Percentiles rank a stretch among this genome's conserved stretches.
Evolutionary conservation across 179 eudicot genomes (phyloP).

Genomic region (Carnegiea gigantea): DNA sequence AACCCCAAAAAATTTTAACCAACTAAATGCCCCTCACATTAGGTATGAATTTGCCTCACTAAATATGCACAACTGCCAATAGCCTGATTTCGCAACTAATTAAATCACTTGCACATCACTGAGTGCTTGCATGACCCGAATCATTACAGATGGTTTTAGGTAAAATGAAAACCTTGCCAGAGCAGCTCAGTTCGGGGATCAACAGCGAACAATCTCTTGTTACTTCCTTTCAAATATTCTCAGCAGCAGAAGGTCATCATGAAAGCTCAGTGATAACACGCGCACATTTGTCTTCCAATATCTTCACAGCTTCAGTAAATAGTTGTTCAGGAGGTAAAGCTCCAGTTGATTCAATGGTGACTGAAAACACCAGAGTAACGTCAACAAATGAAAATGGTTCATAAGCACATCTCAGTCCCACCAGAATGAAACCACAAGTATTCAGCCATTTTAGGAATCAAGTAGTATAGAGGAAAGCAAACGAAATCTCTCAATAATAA

Average conservation of each 20-base stretch:
- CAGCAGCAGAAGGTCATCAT: constrained; percentile 26
- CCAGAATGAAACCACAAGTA: no score
- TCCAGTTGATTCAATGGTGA: constrained; percentile 89
- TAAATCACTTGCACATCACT: not conserved
- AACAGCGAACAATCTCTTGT: not conserved
- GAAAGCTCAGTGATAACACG: constrained; percentile 80
- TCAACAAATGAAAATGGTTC: not conserved
- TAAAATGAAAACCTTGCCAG: not conserved
- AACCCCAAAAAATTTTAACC: not conserved
- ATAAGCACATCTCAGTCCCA: no score
- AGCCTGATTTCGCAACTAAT: not conserved
- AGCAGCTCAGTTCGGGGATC: not conserved
- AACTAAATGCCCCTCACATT: not conserved
- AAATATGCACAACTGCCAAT: constrained; percentile 23
- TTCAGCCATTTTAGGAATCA: no score
- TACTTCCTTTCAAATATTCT: no score
- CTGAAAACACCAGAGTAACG: constrained; percentile 29
- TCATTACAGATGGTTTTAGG: not conserved
- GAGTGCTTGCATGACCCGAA: not conserved
- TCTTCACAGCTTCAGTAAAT: constrained; percentile 89
- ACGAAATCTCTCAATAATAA: not conserved
- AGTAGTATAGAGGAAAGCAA: not conserved
- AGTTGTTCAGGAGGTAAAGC: constrained; percentile 87
- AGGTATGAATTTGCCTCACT: not conserved
- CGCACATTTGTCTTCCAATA: constrained; percentile 81